phyloP scores from a whole-genome alignment of 2,329 filamentous ascomycete species.

The Juglanconis juglandina region DNA sequence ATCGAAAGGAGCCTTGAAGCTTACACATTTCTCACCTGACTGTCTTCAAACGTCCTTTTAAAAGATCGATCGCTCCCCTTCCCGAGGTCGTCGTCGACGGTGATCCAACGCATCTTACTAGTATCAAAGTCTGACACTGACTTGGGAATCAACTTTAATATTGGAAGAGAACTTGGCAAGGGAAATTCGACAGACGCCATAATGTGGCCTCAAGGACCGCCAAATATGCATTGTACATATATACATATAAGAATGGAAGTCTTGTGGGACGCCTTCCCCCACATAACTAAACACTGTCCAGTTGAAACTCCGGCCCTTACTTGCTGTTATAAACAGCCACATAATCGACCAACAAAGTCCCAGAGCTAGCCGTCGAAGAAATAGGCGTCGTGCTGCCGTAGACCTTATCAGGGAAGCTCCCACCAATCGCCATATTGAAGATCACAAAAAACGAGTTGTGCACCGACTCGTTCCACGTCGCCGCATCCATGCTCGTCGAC shows the following conservation, averaged over 20 bases:
- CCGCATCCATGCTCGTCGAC: slow-evolving; percentile 21
- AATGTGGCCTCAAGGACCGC: too few relatives aligned
- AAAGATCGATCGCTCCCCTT: too few relatives aligned
- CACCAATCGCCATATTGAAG: slow-evolving; percentile 28
- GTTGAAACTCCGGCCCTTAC: neutral
- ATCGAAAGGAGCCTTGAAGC: too few relatives aligned
- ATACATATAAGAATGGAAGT: neutral
- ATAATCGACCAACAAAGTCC: slow-evolving; percentile 5
- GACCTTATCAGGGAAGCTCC: slow-evolving; percentile 25
- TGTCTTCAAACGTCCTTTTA: too few relatives aligned
- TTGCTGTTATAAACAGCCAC: slow-evolving; percentile 11
- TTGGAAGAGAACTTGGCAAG: too few relatives aligned
- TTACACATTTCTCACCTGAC: too few relatives aligned
- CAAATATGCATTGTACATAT: neutral
- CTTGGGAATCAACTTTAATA: too few relatives aligned
- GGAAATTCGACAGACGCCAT: too few relatives aligned
- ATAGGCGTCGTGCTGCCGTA: slow-evolving; percentile 24
- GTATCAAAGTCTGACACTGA: too few relatives aligned
- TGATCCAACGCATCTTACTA: too few relatives aligned
- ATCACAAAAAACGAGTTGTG: slow-evolving; percentile 26
- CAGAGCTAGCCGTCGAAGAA: neutral
- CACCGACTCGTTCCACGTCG: slow-evolving; percentile 24
- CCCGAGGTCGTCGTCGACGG: too few relatives aligned
- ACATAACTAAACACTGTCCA: neutral
- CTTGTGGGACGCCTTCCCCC: too few relatives aligned